Base-by-base conservation (phyloP, 306 rosid genomes). In the Lagenaria siceraria region DNA sequence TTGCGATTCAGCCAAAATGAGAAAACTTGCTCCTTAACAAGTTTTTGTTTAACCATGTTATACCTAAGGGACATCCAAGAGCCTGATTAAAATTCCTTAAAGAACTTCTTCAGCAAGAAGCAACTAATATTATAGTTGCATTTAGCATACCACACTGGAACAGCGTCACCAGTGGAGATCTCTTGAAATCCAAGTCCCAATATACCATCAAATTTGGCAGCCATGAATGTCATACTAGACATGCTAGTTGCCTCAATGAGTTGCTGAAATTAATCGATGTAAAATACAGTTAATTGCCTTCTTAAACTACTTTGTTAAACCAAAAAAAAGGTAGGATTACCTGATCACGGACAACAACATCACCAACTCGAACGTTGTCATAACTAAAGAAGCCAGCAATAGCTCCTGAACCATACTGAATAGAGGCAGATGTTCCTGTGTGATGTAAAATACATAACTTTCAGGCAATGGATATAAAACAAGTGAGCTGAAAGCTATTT, bases 1-100 rank as follows among this genome's bases (percentile, higher is more conserved):
- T 90, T 87, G 74, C 97, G 99, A 58, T 95, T 95, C 31, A 95
- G 91, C 99, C 99, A 95, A 80, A 95, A 95, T 58, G 99, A 95
- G 86, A 95, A 95, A 77, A 90, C 87, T 0, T 91, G 97, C 49
- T 90, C 90, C 82, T 86, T 87, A 52, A 90, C 80, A 78, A 90
- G 93, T 33, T 93, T 95, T 86, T 89, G 99, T 60, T 68, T 11
- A 69, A 95, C 42, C 99, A 95, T 92, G 79, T 87, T 89, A 86
- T 95, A 88, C 97, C 99, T 95, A 81, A 65, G 79, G 77, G 75
- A 49, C 74, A 85, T 11, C 62, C 65, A 87, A 42, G 56, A 53
- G n/a, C 72, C 25, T 82, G 77, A 40, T 55, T 69, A 64, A 61
- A 77, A 40, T 59, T 24, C 56, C 4, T 21, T 60, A 29, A 62